Evolutionary conservation across 1,284 basidiomycete genomes (phyloP).

Genomic region (Spongispora temasekensis): DNA sequence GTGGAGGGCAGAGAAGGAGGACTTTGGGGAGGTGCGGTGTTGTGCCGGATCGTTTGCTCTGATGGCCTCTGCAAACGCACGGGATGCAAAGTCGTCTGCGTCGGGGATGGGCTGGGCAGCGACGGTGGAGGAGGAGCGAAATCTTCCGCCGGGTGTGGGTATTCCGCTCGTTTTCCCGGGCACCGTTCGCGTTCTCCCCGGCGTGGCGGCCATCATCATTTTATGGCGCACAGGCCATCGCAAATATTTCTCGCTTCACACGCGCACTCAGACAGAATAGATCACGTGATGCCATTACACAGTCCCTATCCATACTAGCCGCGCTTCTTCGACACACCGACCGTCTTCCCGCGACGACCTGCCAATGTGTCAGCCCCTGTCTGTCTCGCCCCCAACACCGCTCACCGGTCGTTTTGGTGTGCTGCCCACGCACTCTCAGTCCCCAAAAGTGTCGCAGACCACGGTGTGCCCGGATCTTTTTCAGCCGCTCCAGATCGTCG

Average conservation of each 20-base stretch:
- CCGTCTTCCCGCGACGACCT: constrained; percentile 90
- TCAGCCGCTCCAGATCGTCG: constrained; percentile 97
- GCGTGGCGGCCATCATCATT: constrained; percentile 45
- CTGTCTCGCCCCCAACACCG: constrained; percentile 11
- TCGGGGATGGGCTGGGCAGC: constrained; percentile 36
- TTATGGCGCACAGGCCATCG: not conserved
- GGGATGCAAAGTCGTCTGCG: constrained; percentile 57
- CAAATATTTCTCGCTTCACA: not conserved
- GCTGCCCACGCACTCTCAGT: constrained; percentile 93
- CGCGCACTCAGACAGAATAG: not conserved
- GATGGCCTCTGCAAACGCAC: constrained; percentile 75
- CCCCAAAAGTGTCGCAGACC: constrained; percentile 99
- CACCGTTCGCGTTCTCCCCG: constrained; percentile 53
- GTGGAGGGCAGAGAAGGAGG: constrained; percentile 25
- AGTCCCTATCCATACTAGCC: constrained; percentile 49
- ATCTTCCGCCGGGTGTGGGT: constrained; percentile 64
- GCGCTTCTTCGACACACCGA: constrained; percentile 92
- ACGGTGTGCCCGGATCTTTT: constrained; percentile 99
- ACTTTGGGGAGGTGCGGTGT: constrained; percentile 56
- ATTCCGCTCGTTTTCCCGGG: constrained; percentile 59
- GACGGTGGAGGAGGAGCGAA: constrained; percentile 62
- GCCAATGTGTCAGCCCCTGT: not conserved
- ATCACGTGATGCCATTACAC: constrained; percentile 26
- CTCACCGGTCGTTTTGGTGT: constrained; percentile 98
- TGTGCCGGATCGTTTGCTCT: constrained; percentile 75